Percentiles rank a stretch among this genome's conserved stretches.
phyloP scores from a whole-genome alignment of 2,329 filamentous ascomycete species.

The Emergomyces africanus region DNA sequence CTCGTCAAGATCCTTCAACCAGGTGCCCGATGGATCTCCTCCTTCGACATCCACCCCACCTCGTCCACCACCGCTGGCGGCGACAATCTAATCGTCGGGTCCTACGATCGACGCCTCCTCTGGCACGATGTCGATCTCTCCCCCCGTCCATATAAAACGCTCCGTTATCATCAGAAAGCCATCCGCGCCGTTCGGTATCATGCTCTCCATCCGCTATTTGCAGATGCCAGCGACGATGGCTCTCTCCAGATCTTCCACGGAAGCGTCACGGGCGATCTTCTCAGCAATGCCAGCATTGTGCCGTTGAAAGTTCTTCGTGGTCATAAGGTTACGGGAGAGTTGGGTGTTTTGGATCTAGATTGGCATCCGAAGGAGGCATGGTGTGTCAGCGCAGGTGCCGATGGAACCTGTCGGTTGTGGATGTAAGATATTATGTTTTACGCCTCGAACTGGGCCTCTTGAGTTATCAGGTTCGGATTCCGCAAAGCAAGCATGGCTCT shows the following conservation, averaged over 20 bases:
- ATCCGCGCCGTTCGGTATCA: slow-evolving; percentile 86
- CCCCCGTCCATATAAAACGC: slow-evolving; percentile 83
- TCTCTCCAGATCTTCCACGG: slow-evolving; percentile 94
- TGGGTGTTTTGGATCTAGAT: slow-evolving; percentile 87
- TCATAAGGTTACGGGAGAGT: slow-evolving; percentile 70
- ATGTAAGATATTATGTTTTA: slow-evolving; percentile 33
- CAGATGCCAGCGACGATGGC: slow-evolving; percentile 89
- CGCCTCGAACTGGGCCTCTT: neutral
- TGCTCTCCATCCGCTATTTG: slow-evolving; percentile 70
- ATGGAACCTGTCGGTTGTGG: slow-evolving; percentile 88
- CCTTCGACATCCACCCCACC: slow-evolving; percentile 79
- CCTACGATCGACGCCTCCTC: slow-evolving; percentile 82
- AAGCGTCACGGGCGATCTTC: slow-evolving; percentile 83
- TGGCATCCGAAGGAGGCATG: slow-evolving; percentile 94
- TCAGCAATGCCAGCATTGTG: slow-evolving; percentile 94
- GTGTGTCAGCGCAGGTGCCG: slow-evolving; percentile 87
- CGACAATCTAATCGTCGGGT: slow-evolving; percentile 87
- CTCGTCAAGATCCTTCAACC: slow-evolving; percentile 88
- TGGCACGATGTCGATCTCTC: slow-evolving; percentile 97
- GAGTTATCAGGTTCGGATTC: neutral
- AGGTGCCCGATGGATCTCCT: slow-evolving; percentile 87
- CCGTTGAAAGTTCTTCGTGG: slow-evolving; percentile 88
- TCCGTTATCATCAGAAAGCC: slow-evolving; percentile 86
- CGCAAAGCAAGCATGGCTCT: neutral
- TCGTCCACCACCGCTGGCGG: slow-evolving; percentile 85